Evolutionary conservation across 352 stramenopile genomes (phyloP).

Genomic region (Pythium scleroteichum): DNA sequence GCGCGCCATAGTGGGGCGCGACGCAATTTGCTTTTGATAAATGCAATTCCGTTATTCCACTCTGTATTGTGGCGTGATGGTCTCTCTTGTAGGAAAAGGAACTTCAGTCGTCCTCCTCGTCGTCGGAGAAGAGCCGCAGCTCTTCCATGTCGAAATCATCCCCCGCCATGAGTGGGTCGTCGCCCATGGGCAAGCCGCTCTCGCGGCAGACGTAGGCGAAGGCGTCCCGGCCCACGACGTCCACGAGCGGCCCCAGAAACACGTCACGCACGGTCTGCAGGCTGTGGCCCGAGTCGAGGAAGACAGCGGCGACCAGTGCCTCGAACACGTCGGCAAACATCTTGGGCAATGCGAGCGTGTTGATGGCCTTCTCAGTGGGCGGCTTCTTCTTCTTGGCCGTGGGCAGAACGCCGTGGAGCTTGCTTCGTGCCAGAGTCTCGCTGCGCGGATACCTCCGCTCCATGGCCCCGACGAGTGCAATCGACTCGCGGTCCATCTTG

Average conservation of each 20-base stretch:
- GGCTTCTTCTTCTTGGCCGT: neutral
- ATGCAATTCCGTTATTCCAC: neutral
- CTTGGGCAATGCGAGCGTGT: constrained; percentile 65
- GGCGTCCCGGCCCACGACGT: constrained; percentile 71
- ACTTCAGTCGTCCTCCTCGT: constrained; percentile 25
- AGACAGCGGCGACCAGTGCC: constrained; percentile 84
- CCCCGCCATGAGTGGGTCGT: constrained; percentile 10
- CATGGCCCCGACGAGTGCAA: constrained; percentile 48
- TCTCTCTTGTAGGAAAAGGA: neutral
- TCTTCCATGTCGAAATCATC: constrained; percentile 25
- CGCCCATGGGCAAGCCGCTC: constrained; percentile 51
- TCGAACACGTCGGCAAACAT: constrained; percentile 89
- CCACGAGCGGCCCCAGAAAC: constrained; percentile 78
- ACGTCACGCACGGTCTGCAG: constrained; percentile 76
- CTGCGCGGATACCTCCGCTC: constrained; percentile 50
- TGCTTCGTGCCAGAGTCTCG: neutral
- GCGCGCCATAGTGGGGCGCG: neutral
- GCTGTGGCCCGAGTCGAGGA: constrained; percentile 76
- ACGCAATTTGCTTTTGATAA: constrained; percentile 6
- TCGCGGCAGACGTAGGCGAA: constrained; percentile 73
- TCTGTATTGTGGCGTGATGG: neutral
- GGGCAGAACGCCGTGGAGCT: neutral
- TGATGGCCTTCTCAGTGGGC: constrained; percentile 27
- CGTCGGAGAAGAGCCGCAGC: constrained; percentile 9
- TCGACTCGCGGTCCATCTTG: constrained; percentile 65